Percentiles rank a stretch among this genome's conserved stretches.
These are phyloP conservation scores for Oryza punctata DNA, from an alignment of 176 grass and related monocot genomes.

Conservation along the genomic window DNA sequence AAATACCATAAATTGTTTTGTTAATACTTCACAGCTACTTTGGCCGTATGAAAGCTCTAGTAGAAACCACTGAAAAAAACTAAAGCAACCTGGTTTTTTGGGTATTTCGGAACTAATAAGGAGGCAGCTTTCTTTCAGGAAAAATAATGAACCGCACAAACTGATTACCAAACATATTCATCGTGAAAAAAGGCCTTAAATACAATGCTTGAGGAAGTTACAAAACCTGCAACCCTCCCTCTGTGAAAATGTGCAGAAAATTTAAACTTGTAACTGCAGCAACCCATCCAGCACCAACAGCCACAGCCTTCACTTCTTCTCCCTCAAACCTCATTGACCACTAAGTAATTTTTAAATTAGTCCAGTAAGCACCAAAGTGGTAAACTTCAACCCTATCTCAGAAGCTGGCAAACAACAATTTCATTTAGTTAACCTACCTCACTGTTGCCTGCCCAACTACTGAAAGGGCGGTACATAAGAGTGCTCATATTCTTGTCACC, in stretches of 20 bases:
- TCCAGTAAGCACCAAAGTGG: background rate
- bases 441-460: conserved; percentile 94
- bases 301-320: conserved; percentile 87
- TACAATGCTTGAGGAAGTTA: background rate
- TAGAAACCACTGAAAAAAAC: background rate
- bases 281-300: conserved; percentile 84
- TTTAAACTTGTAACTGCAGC: conserved; percentile 82
- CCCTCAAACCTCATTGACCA: conserved; percentile 99
- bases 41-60: background rate
- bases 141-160: background rate
- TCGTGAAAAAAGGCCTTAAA: background rate
- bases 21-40: conserved; percentile 10
- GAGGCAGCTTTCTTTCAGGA: background rate
- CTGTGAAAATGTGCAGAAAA: conserved; percentile 79
- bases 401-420: background rate
- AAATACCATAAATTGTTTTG: background rate
- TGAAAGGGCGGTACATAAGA: conserved; percentile 93
- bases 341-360: conserved; percentile 31
- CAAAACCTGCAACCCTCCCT: conserved; percentile 87
- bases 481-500: conserved; percentile 98
- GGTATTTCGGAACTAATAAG: background rate
- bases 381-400: background rate
- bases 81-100: background rate
- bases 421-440: conserved; percentile 55
- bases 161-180: background rate